phyloP scores from a whole-genome alignment of 352 stramenopile species.

The Pythium pectinolyticum region DNA sequence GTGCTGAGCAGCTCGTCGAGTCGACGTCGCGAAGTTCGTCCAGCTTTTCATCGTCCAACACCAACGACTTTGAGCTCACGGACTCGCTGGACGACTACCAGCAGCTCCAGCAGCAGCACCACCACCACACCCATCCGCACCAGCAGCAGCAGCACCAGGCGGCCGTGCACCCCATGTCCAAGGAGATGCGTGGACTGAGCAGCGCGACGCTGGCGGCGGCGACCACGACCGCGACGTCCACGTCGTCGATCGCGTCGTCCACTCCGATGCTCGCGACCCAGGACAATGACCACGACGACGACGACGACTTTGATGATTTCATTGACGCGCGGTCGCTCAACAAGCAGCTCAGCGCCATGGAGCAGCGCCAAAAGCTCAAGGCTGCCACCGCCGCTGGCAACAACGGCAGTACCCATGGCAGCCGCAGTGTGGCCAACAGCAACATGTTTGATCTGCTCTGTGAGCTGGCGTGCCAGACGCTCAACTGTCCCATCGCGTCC shows the following conservation, averaged over 20 bases:
- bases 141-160: constrained; percentile 9
- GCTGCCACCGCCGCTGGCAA: neutral
- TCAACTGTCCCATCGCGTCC: constrained; percentile 75
- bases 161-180: constrained; percentile 15
- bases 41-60: constrained; percentile 34
- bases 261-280: constrained; percentile 33
- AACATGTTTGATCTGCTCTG: constrained; percentile 84
- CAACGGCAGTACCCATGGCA: no score
- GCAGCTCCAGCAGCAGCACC: constrained; percentile 12
- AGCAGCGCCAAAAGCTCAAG: constrained; percentile 44
- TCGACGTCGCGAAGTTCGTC: constrained; percentile 21
- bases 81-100: constrained; percentile 27
- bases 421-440: constrained; percentile 32
- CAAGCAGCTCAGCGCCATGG: constrained; percentile 53
- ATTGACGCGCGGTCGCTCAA: constrained; percentile 57
- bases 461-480: constrained; percentile 78
- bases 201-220: neutral
- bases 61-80: constrained; percentile 29
- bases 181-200: constrained; percentile 23
- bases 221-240: constrained; percentile 5
- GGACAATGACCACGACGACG: no score
- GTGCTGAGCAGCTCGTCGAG: constrained; percentile 21
- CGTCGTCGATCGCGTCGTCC: constrained; percentile 27
- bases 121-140: constrained; percentile 2
- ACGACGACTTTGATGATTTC: constrained; percentile 64